Percentiles rank a stretch among this genome's conserved stretches.
phyloP scores from a whole-genome alignment of 139 green algal species.

The Pleodorina starrii region DNA sequence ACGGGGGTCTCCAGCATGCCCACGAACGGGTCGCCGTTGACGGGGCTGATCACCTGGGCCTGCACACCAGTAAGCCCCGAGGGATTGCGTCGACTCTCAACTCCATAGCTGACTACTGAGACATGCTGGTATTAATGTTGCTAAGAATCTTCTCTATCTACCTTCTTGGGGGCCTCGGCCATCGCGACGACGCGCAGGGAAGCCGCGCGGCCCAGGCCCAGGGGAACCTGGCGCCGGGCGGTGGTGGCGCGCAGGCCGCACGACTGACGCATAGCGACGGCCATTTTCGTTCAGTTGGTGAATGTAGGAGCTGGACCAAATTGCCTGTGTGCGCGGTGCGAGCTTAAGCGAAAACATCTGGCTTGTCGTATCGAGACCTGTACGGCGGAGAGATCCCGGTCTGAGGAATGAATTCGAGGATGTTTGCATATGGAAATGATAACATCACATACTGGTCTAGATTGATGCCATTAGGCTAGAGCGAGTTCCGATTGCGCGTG shows the following conservation, averaged over 20 bases:
- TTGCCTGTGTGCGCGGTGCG: background rate
- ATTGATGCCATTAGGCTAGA: too few species aligned
- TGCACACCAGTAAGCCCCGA: slow-evolving; percentile 43
- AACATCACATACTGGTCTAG: too few species aligned
- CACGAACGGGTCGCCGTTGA: slow-evolving; percentile 98
- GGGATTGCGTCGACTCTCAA: background rate
- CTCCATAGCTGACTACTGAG: background rate
- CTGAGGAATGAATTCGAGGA: too few species aligned
- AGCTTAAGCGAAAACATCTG: slow-evolving; percentile 31
- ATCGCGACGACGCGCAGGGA: slow-evolving; percentile 31
- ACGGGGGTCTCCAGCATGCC: slow-evolving; percentile 98
- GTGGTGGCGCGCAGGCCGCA: slow-evolving; percentile 17
- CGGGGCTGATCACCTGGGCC: slow-evolving; percentile 89
- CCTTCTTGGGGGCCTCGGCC: slow-evolving; percentile 39
- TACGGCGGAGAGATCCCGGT: too few species aligned
- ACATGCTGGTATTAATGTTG: background rate
- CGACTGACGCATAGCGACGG: slow-evolving; percentile 40
- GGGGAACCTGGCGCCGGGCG: slow-evolving; percentile 32
- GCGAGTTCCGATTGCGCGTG: too few species aligned
- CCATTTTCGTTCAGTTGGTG: slow-evolving; percentile 37
- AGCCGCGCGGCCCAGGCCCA: slow-evolving; percentile 42
- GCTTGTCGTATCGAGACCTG: slow-evolving; percentile 9
- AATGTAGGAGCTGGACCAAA: slow-evolving; percentile 21
- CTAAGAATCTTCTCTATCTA: background rate
- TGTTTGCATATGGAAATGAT: too few species aligned